phyloP scores from a whole-genome alignment of 2,329 filamentous ascomycete species.

The Alternaria sp. region DNA sequence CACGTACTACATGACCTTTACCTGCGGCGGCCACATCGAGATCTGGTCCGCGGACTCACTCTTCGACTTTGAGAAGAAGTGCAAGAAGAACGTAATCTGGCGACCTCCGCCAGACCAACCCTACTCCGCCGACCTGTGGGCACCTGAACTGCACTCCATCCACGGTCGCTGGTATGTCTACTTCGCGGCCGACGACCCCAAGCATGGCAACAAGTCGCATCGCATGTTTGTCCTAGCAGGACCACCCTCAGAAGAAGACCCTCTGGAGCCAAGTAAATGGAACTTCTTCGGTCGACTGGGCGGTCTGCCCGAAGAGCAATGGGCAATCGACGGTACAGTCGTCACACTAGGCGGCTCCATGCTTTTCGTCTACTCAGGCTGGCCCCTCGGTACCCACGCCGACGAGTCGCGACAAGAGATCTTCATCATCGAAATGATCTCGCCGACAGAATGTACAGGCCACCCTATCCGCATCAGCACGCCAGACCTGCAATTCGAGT shows the following conservation, averaged over 20 bases:
- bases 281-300: constrained; percentile 51
- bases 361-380: constrained; percentile 56
- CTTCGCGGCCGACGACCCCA: constrained; percentile 52
- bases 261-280: constrained; percentile 45
- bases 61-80: constrained; percentile 48
- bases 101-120: constrained; percentile 52
- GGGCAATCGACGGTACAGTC: constrained; percentile 58
- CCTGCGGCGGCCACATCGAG: constrained; percentile 53
- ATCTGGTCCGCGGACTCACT: constrained; percentile 53
- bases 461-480: constrained; percentile 50
- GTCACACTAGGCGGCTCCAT: constrained; percentile 47
- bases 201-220: constrained; percentile 53
- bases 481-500: constrained; percentile 52
- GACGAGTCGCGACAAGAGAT: constrained; percentile 53
- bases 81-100: constrained; percentile 51
- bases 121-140: constrained; percentile 60
- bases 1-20: constrained; percentile 57
- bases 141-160: constrained; percentile 62
- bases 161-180: constrained; percentile 63
- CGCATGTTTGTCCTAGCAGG: constrained; percentile 56
- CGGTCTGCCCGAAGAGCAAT: constrained; percentile 52
- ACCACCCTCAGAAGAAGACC: constrained; percentile 41
- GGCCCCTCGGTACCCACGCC: constrained; percentile 48
- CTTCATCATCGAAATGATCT: constrained; percentile 51
- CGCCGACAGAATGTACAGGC: constrained; percentile 45